These are phyloP conservation scores for Xerocomellus intermedius DNA, from an alignment of 768 basidiomycete genomes.

Conservation along the genomic window DNA sequence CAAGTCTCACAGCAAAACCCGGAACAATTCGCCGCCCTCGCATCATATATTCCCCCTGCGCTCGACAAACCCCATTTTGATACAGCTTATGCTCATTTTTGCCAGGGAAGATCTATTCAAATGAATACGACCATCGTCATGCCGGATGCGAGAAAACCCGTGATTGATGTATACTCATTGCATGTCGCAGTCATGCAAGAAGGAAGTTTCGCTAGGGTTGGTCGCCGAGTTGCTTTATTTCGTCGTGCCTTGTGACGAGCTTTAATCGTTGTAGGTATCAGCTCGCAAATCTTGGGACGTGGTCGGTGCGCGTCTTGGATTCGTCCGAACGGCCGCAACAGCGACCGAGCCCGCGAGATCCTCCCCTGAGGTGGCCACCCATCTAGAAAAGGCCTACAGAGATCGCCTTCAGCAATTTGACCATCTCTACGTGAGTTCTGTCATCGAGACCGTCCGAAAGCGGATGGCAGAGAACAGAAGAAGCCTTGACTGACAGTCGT, in stretches of 20 bases:
- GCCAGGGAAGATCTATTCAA: slow-evolving; percentile 25
- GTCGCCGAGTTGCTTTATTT: slow-evolving; percentile 8
- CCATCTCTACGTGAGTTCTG: slow-evolving; percentile 33
- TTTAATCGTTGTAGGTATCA: slow-evolving; percentile 19
- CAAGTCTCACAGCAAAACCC: slow-evolving; percentile 22
- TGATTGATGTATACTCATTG: slow-evolving; percentile 30
- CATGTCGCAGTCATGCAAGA: slow-evolving; percentile 35
- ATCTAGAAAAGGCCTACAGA: slow-evolving; percentile 27
- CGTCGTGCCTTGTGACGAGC: background rate
- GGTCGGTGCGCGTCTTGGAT: slow-evolving; percentile 29
- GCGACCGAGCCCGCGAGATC: slow-evolving; percentile 22
- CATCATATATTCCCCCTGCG: slow-evolving; percentile 28
- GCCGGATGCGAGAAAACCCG: slow-evolving; percentile 25
- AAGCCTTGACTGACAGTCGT: slow-evolving; percentile 21
- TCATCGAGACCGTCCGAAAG: slow-evolving; percentile 32
- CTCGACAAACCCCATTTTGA: slow-evolving; percentile 31
- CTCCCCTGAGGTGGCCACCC: slow-evolving; percentile 25
- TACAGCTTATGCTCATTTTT: slow-evolving; percentile 28
- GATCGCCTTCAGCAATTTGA: slow-evolving; percentile 34
- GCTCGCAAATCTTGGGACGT: slow-evolving; percentile 28
- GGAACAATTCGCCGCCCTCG: slow-evolving; percentile 26
- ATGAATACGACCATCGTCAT: slow-evolving; percentile 30
- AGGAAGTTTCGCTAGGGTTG: slow-evolving; percentile 29
- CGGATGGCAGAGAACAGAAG: slow-evolving; percentile 32
- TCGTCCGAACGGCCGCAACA: slow-evolving; percentile 21